phyloP scores from a whole-genome alignment of 257 asterid species.

The Echium plantagineum region DNA sequence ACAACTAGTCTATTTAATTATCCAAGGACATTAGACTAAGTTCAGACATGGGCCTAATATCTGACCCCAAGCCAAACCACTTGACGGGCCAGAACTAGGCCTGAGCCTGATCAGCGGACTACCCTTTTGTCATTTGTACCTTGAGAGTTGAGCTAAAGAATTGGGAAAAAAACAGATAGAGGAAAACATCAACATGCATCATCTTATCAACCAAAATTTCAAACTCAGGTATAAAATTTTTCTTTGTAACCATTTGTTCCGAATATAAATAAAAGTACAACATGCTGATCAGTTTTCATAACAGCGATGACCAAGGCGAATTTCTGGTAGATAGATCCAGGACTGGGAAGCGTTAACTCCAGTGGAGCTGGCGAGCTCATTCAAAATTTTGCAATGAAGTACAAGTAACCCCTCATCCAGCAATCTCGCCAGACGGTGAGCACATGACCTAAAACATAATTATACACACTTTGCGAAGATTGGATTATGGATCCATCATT shows the following conservation, averaged over 20 bases:
- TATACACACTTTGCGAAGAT: conserved; percentile 24
- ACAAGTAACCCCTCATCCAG: not conserved
- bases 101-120: too few relatives aligned
- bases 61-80: too few relatives aligned
- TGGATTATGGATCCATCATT: conserved; percentile 15
- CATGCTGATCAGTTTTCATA: conserved; percentile 23
- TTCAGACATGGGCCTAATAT: too few relatives aligned
- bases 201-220: too few relatives aligned
- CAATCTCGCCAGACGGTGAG: not conserved
- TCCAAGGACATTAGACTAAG: too few relatives aligned
- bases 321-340: conserved; percentile 1
- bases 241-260: conserved; percentile 29
- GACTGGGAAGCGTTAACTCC: not conserved
- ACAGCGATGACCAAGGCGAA: conserved; percentile 9
- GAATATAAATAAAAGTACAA: conserved; percentile 37
- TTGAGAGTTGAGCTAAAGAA: too few relatives aligned
- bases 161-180: too few relatives aligned
- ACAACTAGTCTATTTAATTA: too few relatives aligned
- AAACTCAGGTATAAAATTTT: conserved; percentile 18
- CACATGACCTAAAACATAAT: conserved; percentile 14
- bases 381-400: conserved; percentile 4
- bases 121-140: too few relatives aligned
- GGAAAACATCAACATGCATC: too few relatives aligned
- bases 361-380: conserved; percentile 7
- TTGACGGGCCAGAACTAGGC: too few relatives aligned